Percentiles rank a stretch among this genome's conserved stretches.
These are phyloP conservation scores for Rhizophora apiculata DNA, from an alignment of 345 rosid genomes.

Conservation along the genomic window DNA sequence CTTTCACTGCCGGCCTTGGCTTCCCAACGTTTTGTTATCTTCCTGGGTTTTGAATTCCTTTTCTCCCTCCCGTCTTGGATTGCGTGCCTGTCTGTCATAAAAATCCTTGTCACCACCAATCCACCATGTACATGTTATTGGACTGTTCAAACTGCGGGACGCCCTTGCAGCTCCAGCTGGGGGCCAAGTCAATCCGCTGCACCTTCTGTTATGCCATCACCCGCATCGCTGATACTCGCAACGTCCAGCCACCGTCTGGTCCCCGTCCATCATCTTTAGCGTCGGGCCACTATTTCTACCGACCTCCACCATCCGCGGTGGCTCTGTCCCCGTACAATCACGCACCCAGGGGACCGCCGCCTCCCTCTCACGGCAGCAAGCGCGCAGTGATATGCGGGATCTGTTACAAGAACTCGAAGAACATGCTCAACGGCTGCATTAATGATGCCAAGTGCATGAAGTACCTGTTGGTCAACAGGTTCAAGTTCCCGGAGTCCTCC, in stretches of 20 bases:
- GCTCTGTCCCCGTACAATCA: constrained; percentile 42
- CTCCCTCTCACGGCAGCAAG: constrained; percentile 52
- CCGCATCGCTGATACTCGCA: constrained; percentile 35
- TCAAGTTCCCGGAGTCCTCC: constrained; percentile 77
- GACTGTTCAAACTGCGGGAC: constrained; percentile 73
- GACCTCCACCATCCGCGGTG: constrained; percentile 17
- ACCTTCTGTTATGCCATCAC: constrained; percentile 61
- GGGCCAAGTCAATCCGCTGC: constrained; percentile 70
- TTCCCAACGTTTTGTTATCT: too few species aligned
- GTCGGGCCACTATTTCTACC: constrained; percentile 11
- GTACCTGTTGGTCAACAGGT: constrained; percentile 67
- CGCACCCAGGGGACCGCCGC: constrained; percentile 53
- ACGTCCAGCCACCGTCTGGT: constrained; percentile 14
- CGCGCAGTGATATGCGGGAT: constrained; percentile 80
- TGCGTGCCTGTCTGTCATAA: background rate
- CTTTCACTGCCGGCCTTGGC: too few species aligned
- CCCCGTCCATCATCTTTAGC: background rate
- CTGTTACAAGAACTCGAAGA: constrained; percentile 44
- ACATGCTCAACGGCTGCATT: constrained; percentile 78
- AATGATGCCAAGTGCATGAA: constrained; percentile 89
- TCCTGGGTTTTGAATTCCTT: too few species aligned
- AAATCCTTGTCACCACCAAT: too few species aligned
- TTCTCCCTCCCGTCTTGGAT: background rate
- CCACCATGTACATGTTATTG: constrained; percentile 44
- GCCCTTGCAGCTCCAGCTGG: constrained; percentile 65